Conservation (phyloP, 2,329 filamentous ascomycete species). For the Trichoderma cornu-damae region DNA sequence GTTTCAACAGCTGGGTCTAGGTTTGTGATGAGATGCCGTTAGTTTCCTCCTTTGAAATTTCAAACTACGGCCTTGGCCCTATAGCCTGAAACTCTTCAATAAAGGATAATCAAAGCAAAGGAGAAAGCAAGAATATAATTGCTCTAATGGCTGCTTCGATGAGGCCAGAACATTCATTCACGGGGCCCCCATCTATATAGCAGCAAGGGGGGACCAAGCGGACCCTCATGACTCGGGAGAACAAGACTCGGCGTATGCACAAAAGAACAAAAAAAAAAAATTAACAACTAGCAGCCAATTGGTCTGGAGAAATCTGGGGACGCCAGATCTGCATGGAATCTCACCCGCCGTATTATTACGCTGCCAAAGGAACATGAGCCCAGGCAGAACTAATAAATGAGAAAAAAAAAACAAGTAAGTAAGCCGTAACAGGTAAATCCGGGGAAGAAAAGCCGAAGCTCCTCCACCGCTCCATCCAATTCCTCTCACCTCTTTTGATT, state of each 20-base stretch:
- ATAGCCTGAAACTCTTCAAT: not conserved
- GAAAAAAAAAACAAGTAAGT: no score
- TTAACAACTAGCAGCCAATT: not conserved
- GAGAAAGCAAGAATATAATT: no score
- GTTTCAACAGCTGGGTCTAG: not conserved
- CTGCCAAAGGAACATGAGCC: not conserved
- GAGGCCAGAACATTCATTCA: not conserved
- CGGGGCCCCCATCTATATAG: no score
- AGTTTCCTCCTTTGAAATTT: not conserved
- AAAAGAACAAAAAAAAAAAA: no score
- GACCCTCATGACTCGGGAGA: no score
- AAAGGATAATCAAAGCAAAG: not conserved
- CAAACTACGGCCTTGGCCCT: not conserved
- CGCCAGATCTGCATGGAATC: not conserved
- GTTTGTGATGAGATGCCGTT: not conserved
- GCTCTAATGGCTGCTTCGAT: not conserved
- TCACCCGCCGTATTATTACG: no score
- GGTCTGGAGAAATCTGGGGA: not conserved
- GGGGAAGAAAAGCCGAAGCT: not conserved
- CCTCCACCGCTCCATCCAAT: not conserved
- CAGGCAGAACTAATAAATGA: not conserved
- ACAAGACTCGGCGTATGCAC: no score
- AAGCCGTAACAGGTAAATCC: no score
- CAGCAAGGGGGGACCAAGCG: no score
- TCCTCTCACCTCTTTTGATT: not conserved